Percentiles rank a stretch among this genome's conserved stretches.
phyloP scores from a whole-genome alignment of 73 alveolate species.

The Paraurostyla sp. region DNA sequence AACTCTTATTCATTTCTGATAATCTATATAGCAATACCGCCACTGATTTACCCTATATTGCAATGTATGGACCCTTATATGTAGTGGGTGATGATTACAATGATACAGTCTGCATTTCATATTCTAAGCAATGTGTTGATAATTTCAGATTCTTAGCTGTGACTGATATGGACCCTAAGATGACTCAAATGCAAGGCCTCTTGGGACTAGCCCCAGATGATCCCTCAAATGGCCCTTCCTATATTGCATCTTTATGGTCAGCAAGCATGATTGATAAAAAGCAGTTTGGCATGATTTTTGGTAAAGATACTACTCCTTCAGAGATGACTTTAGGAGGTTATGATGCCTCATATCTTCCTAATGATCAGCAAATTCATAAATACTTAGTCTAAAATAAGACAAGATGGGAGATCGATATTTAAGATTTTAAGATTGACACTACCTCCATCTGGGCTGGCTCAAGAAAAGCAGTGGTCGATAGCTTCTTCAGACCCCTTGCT shows the following conservation, averaged over 20 bases:
- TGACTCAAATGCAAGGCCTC: constrained; percentile 10
- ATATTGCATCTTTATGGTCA: not conserved
- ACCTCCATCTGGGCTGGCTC: constrained; percentile 5
- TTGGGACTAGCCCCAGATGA: constrained; percentile 35
- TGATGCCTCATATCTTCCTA: not conserved
- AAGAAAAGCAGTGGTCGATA: constrained; percentile 7
- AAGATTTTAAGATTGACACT: not conserved
- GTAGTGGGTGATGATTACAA: constrained; percentile 34
- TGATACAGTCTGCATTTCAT: constrained; percentile 14
- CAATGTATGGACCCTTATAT: not conserved
- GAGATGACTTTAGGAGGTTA: constrained; percentile 20
- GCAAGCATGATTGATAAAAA: not conserved
- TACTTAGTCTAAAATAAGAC: not conserved
- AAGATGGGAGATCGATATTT: constrained; percentile 24
- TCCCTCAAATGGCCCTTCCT: constrained; percentile 43
- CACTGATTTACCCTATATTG: not conserved
- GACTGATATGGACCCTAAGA: not conserved
- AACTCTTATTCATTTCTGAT: not conserved
- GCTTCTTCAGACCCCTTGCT: not conserved
- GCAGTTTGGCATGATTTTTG: not conserved
- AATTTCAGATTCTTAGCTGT: constrained; percentile 27
- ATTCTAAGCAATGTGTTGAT: not conserved
- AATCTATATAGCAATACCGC: not conserved
- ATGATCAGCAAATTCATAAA: not conserved
- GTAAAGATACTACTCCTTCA: not conserved